Conservation (phyloP, 345 rosid genomes). For the Eucalyptus microcorys region DNA sequence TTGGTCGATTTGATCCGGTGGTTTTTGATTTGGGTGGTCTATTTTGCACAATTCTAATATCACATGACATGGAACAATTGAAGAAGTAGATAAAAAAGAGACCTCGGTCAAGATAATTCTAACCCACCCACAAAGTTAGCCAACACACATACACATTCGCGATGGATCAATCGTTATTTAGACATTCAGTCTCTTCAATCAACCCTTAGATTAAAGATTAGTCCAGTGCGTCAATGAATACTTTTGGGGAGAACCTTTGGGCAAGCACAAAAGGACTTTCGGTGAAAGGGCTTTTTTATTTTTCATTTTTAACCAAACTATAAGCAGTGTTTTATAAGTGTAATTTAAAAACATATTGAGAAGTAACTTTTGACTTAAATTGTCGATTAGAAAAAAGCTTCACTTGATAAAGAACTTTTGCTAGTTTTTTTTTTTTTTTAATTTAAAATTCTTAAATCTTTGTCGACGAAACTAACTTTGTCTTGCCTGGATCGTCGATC, state of each 20-base stretch:
- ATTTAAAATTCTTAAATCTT: neutral
- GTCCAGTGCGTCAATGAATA: fast-evolving
- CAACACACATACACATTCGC: neutral
- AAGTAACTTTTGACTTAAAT: neutral
- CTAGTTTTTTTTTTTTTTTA: too few species aligned
- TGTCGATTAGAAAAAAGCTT: fast-evolving
- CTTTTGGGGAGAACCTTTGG: too few species aligned
- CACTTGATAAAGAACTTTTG: neutral
- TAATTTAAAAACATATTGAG: neutral
- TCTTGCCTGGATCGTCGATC: neutral
- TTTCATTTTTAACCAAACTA: too few species aligned
- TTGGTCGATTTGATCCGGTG: fast-evolving
- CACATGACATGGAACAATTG: neutral
- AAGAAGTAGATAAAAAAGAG: neutral
- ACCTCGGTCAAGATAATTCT: neutral
- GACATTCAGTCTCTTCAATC: neutral
- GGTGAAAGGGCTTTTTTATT: fast-evolving
- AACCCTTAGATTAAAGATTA: neutral
- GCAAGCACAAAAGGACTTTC: neutral
- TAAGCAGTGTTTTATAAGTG: fast-evolving
- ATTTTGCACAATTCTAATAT: fast-evolving
- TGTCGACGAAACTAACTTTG: neutral
- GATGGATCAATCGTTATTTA: neutral
- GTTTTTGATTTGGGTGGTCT: fast-evolving
- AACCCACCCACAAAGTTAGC: neutral